phyloP scores from a whole-genome alignment of 2,329 filamentous ascomycete genomes.

The Fusarium penzigii region DNA sequence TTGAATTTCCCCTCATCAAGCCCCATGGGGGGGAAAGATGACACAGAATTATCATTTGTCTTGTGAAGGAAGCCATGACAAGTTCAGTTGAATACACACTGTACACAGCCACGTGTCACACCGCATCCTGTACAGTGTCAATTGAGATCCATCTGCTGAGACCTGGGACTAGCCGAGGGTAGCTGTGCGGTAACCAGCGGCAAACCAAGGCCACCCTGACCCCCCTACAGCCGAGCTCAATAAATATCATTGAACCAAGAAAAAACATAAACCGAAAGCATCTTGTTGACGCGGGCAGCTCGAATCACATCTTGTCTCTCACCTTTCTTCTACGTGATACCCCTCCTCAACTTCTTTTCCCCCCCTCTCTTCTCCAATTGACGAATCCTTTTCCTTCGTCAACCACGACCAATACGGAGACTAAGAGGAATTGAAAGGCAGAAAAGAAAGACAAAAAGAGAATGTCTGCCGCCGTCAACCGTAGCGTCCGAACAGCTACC shows the following conservation, averaged over 20 bases:
- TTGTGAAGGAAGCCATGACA: not conserved
- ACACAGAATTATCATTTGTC: not conserved
- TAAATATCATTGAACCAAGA: conserved; percentile 23
- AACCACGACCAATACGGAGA: not conserved
- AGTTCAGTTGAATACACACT: not conserved
- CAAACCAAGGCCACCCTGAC: conserved; percentile 13
- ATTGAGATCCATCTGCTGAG: conserved; percentile 3
- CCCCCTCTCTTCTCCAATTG: conserved; percentile 9
- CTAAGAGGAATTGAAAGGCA: conserved; percentile 3
- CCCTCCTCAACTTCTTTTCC: conserved; percentile 8
- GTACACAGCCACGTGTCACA: not conserved
- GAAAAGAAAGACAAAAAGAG: not conserved
- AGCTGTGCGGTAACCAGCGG: conserved; percentile 28
- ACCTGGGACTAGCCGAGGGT: conserved; percentile 29
- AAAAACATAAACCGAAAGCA: conserved; percentile 12
- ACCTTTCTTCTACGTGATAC: conserved; percentile 16
- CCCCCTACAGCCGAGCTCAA: conserved; percentile 27
- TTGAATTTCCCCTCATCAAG: not conserved
- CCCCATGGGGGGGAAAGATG: not conserved
- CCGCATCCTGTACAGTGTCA: conserved; percentile 5
- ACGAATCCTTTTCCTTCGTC: conserved; percentile 13
- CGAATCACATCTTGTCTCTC: conserved; percentile 6
- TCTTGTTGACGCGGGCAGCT: conserved; percentile 8
- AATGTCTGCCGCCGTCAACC: conserved; percentile 58
- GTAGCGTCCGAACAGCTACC: conserved; percentile 55